Base-by-base conservation (phyloP, 768 basidiomycete species). In the Leccinum variicolor region DNA sequence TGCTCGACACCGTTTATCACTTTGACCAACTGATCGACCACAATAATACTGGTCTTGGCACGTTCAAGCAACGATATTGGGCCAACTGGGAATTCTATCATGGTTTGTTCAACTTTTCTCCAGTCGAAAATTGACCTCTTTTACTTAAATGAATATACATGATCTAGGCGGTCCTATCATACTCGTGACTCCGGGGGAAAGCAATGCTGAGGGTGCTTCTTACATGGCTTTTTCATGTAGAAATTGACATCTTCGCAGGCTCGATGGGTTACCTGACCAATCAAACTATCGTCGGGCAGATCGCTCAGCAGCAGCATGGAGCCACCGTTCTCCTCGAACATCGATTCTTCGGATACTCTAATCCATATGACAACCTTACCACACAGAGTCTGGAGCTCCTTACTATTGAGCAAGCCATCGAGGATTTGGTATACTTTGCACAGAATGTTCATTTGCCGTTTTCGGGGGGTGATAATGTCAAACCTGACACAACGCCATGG, bases 31-130 rank as follows among this genome's bases (percentile, higher is more conserved):
- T 73, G 31, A 73, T 69, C 53, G 80, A 83, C 63, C 82, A 82
- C 66, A 76, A 67, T 36, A 73, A 82, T 59, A 82, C 84, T 15
- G 73, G 76, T 25, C 73, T 82, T 26, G 89, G 89, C n/a, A 90
- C 87, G 14, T 91, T 91, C 72, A 76, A 83, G 66, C 89, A 90
- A 71, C 81, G 89, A 33, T 90, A 79, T 70, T 90, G 86, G 86
- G 77, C 82, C 57, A 83, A 83, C 29, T 86, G 76, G 69, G 84
- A 89, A 68, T 87, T 77, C 62, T 89, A 89, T 62, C 75, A 85
- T 68, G 82, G 82, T 80, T 56, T 49, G 39, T 41, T 15, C n/a
- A 2, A 26, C 6, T 10, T 26, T 36, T 60, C 17, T 39, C 21
- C 36, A 33, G 21, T 41, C 25, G 2, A 1, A 50, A 17, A 9